Base-by-base conservation (phyloP, 495 filamentous ascomycete genomes). In the Neurospora sp. region DNA sequence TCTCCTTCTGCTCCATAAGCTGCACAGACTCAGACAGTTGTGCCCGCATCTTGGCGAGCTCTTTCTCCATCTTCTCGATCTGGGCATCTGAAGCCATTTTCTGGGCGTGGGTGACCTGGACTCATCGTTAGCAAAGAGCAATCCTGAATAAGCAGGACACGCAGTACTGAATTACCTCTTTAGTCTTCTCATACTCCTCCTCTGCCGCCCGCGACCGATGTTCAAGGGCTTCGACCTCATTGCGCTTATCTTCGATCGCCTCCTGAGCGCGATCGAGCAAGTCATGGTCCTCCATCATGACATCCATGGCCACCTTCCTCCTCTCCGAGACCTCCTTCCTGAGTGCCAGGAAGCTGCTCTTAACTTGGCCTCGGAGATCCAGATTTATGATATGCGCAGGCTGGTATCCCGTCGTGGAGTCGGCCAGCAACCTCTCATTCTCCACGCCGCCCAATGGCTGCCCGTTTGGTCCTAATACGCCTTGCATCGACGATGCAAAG, bases 21-120 rank as follows among this genome's bases (percentile, higher is more conserved):
- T 97, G 93, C 72, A 97, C 92, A 53, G 89, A 92, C 79, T 98
- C 95, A n/a, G 87, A 90, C 69, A 98, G 85, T 35, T 91, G 90
- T 3, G 90, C 87, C 72, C 94, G 87, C 93, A 98, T 97, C 84
- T 93, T 94, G 53, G 92, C 92, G 38, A 99, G 84, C 81, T 99
- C 95, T 79, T 97, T 97, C 84, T 98, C 96, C 91, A 98, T 94
- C 85, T 94, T 93, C 83, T 99, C 96, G 77, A 98, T 97, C 80
- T 98, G 94, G 18, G 94, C 89, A 81, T 98, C 96, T 5, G 88
- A 91, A 12, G 89, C 90, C 76, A 94, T 87, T 81, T 96, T 94
- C 82, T 97, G 93, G 40, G 93, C 92, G 18, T 87, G 90, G 16
- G 91, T 94, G 48, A 93, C 89, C 84, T 88, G 68, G 16, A 14